Evolutionary conservation across 208 protist species (phyloP), one percentile per base, ranked within the genome.

Genomic region (Trypanosoma caninum): DNA sequence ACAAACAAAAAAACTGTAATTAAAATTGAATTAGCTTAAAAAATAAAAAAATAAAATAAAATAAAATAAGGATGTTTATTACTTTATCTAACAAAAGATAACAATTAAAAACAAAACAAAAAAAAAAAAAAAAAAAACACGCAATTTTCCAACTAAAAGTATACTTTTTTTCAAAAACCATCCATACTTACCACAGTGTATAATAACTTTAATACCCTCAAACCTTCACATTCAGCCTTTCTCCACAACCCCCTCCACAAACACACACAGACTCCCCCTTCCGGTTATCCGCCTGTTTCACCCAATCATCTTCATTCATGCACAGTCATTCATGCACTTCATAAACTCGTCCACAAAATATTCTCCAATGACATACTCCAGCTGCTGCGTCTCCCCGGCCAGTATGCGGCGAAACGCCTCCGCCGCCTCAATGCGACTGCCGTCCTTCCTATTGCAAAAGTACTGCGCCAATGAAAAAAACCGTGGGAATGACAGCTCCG

Each of bases 391-490:
- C 18, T 59, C 45, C 11, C 51, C 50, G n/a, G 58, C 40, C 6
- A 31, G 22, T 34, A 72, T 72, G 25, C 41, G 40, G 13, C 30
- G 20, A 44, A 72, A 72, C 33, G 65, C 65, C 57, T 59, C 57
- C 14, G 14, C 40, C 3, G 42, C 14, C 18, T 65, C 58, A 40
- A 72, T 6, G 37, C 55, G 31, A 25, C n/a, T 22, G 28, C 20
- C 40, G 25, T 55, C 42, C 11, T 45, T 25, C 25, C 64, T 9
- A 9, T 53, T 25, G 27, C 53, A 59, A 60, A 72, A 72, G 34
- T 72, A 72, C 34, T 72, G 65, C 37, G 65, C 30, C 5, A 50
- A 57, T 9, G 51, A 60, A 11, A 65, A 72, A 35, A 65, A 72
- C 13, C 58, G 60, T 10, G 57, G 41, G 9, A 13, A 37, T 16